phyloP scores from a whole-genome alignment of 1,139 yeast genomes.

The Hansenula sp. region DNA sequence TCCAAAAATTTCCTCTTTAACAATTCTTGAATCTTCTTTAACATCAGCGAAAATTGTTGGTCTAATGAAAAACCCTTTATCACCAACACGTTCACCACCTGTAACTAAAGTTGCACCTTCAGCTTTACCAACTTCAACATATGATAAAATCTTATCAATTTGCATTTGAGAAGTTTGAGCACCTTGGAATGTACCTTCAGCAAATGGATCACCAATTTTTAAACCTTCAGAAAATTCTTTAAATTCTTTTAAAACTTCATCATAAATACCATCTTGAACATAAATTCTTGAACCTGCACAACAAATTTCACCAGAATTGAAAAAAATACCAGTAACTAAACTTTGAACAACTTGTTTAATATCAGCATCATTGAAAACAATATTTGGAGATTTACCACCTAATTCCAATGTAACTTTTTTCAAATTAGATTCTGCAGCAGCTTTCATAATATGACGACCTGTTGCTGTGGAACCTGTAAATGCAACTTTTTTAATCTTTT shows the following conservation, averaged over 20 bases:
- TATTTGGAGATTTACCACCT: conserved; percentile 67
- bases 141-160: conserved; percentile 54
- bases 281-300: conserved; percentile 68
- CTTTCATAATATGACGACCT: conserved; percentile 72
- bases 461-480: conserved; percentile 87
- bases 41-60: conserved; percentile 82
- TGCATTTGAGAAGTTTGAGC: conserved; percentile 61
- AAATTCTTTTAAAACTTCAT: conserved; percentile 46
- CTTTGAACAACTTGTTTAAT: conserved; percentile 45
- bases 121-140: conserved; percentile 50
- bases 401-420: conserved; percentile 74
- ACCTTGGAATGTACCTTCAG: conserved; percentile 57
- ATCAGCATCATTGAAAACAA: conserved; percentile 57
- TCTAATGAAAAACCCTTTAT: conserved; percentile 66
- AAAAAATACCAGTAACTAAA: conserved; percentile 47
- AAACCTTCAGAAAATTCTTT: conserved; percentile 64
- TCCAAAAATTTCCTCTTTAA: conserved; percentile 80
- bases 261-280: conserved; percentile 60
- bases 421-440: conserved; percentile 61
- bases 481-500: conserved; percentile 67
- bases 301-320: conserved; percentile 70
- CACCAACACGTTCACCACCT: conserved; percentile 57
- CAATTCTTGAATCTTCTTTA: conserved; percentile 60
- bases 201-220: conserved; percentile 73
- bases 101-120: conserved; percentile 60